These are phyloP conservation scores for Hypocreales sp. DNA, from an alignment of 2,329 filamentous ascomycete species.

Conservation along the genomic window DNA sequence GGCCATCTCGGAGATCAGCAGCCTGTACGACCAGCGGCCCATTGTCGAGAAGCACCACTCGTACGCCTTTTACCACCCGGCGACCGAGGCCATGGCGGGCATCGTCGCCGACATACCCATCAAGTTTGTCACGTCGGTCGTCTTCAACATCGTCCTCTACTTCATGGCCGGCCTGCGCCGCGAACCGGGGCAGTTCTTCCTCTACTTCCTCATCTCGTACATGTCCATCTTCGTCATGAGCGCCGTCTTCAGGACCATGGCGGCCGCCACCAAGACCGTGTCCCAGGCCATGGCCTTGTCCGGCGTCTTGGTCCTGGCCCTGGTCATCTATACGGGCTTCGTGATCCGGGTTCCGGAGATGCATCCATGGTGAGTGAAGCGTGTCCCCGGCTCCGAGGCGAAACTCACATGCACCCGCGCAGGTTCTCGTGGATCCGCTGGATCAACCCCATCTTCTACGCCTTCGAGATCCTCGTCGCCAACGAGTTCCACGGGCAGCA, in stretches of 20 bases:
- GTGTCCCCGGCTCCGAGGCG: too few species aligned
- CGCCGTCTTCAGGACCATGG: constrained; percentile 61
- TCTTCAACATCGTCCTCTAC: constrained; percentile 43
- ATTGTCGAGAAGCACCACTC: constrained; percentile 33
- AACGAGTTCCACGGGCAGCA: constrained; percentile 53
- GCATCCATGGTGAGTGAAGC: constrained; percentile 44
- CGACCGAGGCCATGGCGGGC: constrained; percentile 36
- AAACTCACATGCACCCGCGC: too few species aligned
- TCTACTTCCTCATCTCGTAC: constrained; percentile 59
- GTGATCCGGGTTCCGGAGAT: constrained; percentile 36
- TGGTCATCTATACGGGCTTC: constrained; percentile 48
- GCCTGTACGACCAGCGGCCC: constrained; percentile 25
- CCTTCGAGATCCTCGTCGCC: constrained; percentile 55
- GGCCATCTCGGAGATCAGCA: constrained; percentile 38
- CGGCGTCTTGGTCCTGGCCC: constrained; percentile 38
- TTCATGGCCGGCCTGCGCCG: constrained; percentile 38
- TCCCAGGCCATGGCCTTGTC: constrained; percentile 39
- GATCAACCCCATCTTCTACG: constrained; percentile 59
- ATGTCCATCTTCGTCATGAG: constrained; percentile 56
- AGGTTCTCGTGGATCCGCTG: constrained; percentile 60
- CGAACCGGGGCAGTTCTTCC: constrained; percentile 54
- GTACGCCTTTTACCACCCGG: constrained; percentile 35
- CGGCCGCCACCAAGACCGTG: constrained; percentile 50
- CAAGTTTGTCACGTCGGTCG: constrained; percentile 32
- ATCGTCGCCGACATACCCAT: constrained; percentile 40